Percentiles rank a stretch among this genome's conserved stretches.
Conservation (phyloP, 441 rosid species). For the Populus hybrid region DNA sequence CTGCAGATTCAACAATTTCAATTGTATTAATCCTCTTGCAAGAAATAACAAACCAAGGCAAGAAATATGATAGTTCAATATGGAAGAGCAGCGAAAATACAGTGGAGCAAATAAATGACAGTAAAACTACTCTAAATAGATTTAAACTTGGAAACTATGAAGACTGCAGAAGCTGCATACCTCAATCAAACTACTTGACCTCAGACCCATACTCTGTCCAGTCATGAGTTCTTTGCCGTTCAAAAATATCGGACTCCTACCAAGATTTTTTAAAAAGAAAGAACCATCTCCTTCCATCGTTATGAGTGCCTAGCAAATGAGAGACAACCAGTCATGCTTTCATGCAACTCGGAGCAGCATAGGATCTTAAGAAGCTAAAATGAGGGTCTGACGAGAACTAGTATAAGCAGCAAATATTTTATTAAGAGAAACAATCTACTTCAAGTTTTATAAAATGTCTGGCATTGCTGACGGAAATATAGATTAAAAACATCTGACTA, state of each 20-base stretch:
- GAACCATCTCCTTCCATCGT: constrained; percentile 70
- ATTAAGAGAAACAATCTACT: neutral
- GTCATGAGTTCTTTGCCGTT: constrained; percentile 59
- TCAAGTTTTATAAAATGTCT: neutral
- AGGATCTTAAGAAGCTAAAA: constrained; percentile 13
- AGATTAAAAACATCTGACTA: neutral
- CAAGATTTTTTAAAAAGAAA: constrained; percentile 70
- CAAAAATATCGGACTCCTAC: constrained; percentile 52
- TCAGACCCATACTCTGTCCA: constrained; percentile 40
- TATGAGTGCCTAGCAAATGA: constrained; percentile 57
- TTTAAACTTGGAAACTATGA: neutral
- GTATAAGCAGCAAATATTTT: neutral
- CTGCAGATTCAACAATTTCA: constrained; percentile 36
- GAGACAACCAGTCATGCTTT: constrained; percentile 13
- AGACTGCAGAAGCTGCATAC: constrained; percentile 28
- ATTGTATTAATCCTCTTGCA: neutral
- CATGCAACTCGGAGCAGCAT: constrained; percentile 4
- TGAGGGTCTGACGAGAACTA: neutral
- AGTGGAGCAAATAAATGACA: neutral
- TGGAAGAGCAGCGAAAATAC: neutral
- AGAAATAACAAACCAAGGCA: neutral
- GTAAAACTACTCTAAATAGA: neutral
- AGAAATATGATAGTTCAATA: neutral
- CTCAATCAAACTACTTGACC: constrained; percentile 61
- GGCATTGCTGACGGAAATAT: neutral